phyloP scores from a whole-genome alignment of 148 eudicot genomes.

The Rhododendron ferrugineum region DNA sequence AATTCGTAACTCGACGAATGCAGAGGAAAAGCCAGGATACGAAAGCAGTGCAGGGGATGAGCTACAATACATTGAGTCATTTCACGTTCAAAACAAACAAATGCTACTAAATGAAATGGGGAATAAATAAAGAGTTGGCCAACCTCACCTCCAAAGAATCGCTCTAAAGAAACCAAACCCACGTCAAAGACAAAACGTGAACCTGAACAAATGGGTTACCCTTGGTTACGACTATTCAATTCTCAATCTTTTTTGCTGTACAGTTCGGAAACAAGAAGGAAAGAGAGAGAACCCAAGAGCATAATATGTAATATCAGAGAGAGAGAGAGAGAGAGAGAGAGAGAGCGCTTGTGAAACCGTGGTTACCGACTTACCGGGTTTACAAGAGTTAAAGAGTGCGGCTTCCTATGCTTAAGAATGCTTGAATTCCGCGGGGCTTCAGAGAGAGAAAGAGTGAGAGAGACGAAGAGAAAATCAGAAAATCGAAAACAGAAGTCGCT shows the following conservation, averaged over 20 bases:
- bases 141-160: background rate
- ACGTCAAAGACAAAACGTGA: background rate
- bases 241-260: background rate
- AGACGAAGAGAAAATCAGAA: background rate
- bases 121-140: background rate
- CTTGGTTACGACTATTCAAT: background rate
- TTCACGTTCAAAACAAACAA: background rate
- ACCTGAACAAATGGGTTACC: background rate
- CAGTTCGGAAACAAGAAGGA: background rate
- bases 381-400: background rate
- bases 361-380: too few species aligned
- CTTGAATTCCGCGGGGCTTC: background rate
- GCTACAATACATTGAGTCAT: background rate
- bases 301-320: background rate
- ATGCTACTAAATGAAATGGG: background rate
- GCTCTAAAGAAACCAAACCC: background rate
- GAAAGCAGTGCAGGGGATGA: background rate
- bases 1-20: background rate
- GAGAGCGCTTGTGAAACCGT: background rate
- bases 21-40: background rate
- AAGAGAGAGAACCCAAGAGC: background rate
- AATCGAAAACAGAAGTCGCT: background rate
- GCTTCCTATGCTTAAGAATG: background rate
- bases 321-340: background rate
- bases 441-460: background rate